Conservation (phyloP, 2,329 filamentous ascomycete genomes). For the Xylaria sp. region DNA sequence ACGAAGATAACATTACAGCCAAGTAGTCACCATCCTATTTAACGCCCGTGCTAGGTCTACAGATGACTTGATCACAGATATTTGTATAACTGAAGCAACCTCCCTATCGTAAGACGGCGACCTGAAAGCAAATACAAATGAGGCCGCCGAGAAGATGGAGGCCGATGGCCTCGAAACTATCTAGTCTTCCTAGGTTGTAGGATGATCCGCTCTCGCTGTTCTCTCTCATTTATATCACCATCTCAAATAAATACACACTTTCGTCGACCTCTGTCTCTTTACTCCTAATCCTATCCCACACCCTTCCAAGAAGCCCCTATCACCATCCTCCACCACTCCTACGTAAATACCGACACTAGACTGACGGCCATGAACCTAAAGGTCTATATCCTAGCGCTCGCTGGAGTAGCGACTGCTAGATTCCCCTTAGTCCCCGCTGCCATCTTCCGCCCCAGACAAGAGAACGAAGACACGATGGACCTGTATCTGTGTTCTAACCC, state of each 20-base stretch:
- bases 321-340: not conserved
- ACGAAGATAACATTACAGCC: not conserved
- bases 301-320: not conserved
- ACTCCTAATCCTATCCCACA: not conserved
- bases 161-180: not conserved
- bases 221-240: not conserved
- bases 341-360: not conserved
- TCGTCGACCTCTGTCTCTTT: not conserved
- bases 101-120: constrained; percentile 10
- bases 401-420: constrained; percentile 2
- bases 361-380: constrained; percentile 25
- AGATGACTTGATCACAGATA: constrained; percentile 3
- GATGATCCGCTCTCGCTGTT: not conserved
- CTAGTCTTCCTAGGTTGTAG: not conserved
- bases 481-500: constrained; percentile 45
- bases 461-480: constrained; percentile 36
- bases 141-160: not conserved
- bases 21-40: not conserved
- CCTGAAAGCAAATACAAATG: not conserved
- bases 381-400: constrained; percentile 20
- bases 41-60: constrained; percentile 6
- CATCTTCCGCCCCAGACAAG: constrained; percentile 31
- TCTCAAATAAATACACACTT: constrained; percentile 2
- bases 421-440: not conserved
- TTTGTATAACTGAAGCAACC: constrained; percentile 18